phyloP scores from a whole-genome alignment of 371 early-diverging fungal genomes.

The Actinomortierella wolfii region DNA sequence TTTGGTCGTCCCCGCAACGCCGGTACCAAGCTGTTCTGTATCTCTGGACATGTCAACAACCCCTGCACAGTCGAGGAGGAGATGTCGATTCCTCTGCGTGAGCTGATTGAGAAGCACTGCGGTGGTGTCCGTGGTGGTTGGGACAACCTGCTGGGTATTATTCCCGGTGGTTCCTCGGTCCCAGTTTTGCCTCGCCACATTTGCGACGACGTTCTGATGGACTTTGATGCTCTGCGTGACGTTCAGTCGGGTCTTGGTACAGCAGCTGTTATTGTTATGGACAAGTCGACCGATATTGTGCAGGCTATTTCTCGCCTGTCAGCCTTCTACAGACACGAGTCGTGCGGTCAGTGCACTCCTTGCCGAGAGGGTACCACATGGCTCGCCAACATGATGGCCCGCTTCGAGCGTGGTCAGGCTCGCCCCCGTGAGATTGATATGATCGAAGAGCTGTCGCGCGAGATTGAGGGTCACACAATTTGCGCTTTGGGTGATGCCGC shows the following conservation, averaged over 20 bases:
- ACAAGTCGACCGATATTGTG: slow-evolving; percentile 94
- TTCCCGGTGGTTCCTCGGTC: slow-evolving; percentile 97
- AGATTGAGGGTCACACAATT: slow-evolving; percentile 98
- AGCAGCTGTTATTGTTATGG: slow-evolving; percentile 97
- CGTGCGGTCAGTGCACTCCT: slow-evolving; percentile 98
- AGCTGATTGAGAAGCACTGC: slow-evolving; percentile 95
- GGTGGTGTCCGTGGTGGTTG: slow-evolving; percentile 98
- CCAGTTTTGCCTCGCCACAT: slow-evolving; percentile 89
- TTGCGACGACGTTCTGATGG: slow-evolving; percentile 95
- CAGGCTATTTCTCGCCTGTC: slow-evolving; percentile 90
- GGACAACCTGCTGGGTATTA: slow-evolving; percentile 97
- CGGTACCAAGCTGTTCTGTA: slow-evolving; percentile 97
- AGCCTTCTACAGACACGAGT: slow-evolving; percentile 96
- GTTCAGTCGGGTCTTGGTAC: slow-evolving; percentile 94
- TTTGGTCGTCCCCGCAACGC: slow-evolving; percentile 93
- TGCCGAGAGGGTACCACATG: slow-evolving; percentile 97
- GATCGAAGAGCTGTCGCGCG: slow-evolving; percentile 89
- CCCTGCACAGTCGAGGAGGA: slow-evolving; percentile 98
- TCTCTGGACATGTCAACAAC: slow-evolving; percentile 96
- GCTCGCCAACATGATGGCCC: slow-evolving; percentile 94
- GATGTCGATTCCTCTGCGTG: slow-evolving; percentile 95
- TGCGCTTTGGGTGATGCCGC: slow-evolving; percentile 99
- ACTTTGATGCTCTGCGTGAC: slow-evolving; percentile 96
- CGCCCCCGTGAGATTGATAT: slow-evolving; percentile 89
- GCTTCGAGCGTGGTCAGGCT: slow-evolving; percentile 91